Evolutionary conservation across 805 yeast genomes (phyloP), one percentile per base, ranked within the genome.

Genomic region (Candida mattraensis): DNA sequence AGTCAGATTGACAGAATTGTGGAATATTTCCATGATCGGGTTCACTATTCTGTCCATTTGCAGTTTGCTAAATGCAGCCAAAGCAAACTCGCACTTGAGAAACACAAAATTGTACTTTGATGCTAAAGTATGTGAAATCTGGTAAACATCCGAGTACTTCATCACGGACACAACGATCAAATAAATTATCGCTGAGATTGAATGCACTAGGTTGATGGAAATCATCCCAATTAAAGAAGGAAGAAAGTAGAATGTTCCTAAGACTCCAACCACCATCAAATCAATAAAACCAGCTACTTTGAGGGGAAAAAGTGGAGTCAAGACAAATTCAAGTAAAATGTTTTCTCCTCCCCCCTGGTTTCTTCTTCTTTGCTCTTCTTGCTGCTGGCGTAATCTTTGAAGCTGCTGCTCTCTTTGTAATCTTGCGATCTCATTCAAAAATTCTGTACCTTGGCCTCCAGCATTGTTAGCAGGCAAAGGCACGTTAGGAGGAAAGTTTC

Each of bases 181-280:
- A 28, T 23, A 34, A 1, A 23, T 10, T 11, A 28, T 12, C 9
- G 24, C 24, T 6, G 31, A 24, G 4, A 39, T 13, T 3, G 45
- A 32, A 24, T 44, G 41, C n/a, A 47, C 18, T 10, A 45, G 12
- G 14, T 40, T 48, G 23, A 53, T 32, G 10, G 39, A 19, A 12
- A 45, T 24, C 52, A 53, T 48, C 4, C 59, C 60, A 10, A 50
- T 20, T 20, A 49, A 32, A 2, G 56, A 45, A 2, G 61, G 61
- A 16, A 51, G 23, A 18, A 50, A 43, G 27, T 55, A 55, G 18
- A 55, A 47, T 6, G 42, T 29, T 7, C 53, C 49, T 8, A 58
- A 16, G 2, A 42, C 47, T 4, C 42, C 49, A 8, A 48, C 24
- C 1, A 50, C 39, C n/a, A 46, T 44, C 5, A 51, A 24, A 28